Evolutionary conservation across 1,284 basidiomycete species (phyloP), one percentile per base, ranked within the genome.

Genomic region (Singerocomus inundabilis): DNA sequence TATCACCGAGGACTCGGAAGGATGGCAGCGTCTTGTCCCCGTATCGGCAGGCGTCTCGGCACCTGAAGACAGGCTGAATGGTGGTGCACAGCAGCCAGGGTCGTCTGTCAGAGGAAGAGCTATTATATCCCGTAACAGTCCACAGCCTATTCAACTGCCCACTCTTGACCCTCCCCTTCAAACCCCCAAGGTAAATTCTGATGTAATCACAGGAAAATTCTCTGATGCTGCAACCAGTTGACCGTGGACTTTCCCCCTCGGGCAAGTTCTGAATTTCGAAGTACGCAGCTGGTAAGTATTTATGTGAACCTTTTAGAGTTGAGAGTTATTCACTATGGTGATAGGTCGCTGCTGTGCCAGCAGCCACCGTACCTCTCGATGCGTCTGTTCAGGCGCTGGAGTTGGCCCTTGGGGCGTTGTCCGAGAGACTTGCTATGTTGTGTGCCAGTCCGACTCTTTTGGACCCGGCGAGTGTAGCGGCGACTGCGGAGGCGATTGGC

Each of bases 401-500:
- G 58, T 55, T 66, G 24, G 74, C 82, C n/a, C 69, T 90, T 32
- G 69, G 72, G 32, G 61, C 62, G 15, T 68, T 91, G 32, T 80
- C 85, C 2, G 63, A 75, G 31, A 77, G 77, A 59, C 63, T 90
- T 40, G 66, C 70, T 24, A 57, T 67, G 24, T 67, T 81, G 18
- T 72, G 80, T 6, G 64, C 66, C 28, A 69, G 65, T 37, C 57
- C 71, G 6, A 55, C 55, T 40, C 52, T 68, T 26, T 37, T 78
- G 43, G 83, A 89, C 57, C 72, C 76, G 21, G 48, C 58, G 16
- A 70, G 75, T 15, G 78, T 91, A 45, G 77, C 75, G 25, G 70
- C 73, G 40, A 81, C 79, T 5, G 85, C 87, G n/a, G 85, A 89
- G 53, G 80, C 85, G 2, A 85, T 91, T 39, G 67, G 71, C 39